phyloP scores from a whole-genome alignment of 2,329 filamentous ascomycete genomes.

The Lecanicillium sp. region DNA sequence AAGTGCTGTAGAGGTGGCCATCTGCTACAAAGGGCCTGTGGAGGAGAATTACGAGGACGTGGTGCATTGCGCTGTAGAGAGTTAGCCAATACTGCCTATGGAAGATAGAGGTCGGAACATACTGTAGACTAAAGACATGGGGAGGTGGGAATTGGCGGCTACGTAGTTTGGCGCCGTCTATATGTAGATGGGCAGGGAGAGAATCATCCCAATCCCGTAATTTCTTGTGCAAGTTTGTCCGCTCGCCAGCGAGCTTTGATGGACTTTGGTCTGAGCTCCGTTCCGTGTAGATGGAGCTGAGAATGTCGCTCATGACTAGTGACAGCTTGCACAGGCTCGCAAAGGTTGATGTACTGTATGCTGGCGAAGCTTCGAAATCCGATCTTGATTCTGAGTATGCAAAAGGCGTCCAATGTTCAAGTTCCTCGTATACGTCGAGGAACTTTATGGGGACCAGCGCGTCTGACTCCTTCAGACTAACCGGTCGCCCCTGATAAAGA shows the following conservation, averaged over 20 bases:
- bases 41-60: constrained; percentile 44
- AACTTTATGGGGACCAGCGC: constrained; percentile 38
- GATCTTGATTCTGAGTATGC: too few relatives aligned
- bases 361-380: constrained; percentile 24
- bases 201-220: constrained; percentile 32
- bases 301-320: constrained; percentile 36
- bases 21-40: constrained; percentile 46
- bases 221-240: constrained; percentile 30
- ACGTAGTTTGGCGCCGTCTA: constrained; percentile 21
- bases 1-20: constrained; percentile 37
- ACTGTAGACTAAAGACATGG: constrained; percentile 35
- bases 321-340: constrained; percentile 32
- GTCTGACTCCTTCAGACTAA: constrained; percentile 36
- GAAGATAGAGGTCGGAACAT: constrained; percentile 7
- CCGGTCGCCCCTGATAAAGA: constrained; percentile 46
- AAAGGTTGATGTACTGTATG: constrained; percentile 36
- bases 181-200: constrained; percentile 33
- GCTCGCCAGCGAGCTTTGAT: constrained; percentile 25
- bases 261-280: constrained; percentile 27
- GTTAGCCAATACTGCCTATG: background rate
- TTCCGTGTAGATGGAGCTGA: constrained; percentile 37
- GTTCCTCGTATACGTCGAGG: constrained; percentile 42
- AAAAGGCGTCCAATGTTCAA: constrained; percentile 41
- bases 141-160: constrained; percentile 25
- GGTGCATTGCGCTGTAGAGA: constrained; percentile 32